phyloP scores from a whole-genome alignment of 1,284 basidiomycete species.

The Apiotrichum gracile region DNA sequence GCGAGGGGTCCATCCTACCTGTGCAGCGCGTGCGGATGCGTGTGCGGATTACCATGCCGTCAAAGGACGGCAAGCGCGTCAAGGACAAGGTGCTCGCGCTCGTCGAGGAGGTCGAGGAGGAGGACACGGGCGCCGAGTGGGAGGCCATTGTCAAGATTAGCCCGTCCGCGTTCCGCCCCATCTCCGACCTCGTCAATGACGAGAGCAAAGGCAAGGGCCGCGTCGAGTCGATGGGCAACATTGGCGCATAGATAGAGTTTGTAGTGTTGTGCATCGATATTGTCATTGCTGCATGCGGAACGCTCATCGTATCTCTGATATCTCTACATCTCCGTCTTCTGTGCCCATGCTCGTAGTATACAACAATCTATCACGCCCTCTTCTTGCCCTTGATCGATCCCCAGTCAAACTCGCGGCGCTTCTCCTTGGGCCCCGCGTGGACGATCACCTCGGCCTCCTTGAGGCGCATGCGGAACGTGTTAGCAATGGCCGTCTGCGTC shows the following conservation, averaged over 20 bases:
- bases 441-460: constrained; percentile 33
- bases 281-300: background rate
- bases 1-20: constrained; percentile 60
- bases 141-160: constrained; percentile 84
- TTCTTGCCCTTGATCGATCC: background rate
- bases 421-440: constrained; percentile 17
- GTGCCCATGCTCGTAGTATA: background rate
- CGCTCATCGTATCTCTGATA: background rate
- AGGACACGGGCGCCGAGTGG: constrained; percentile 74
- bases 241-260: constrained; percentile 13
- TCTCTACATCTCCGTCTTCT: background rate
- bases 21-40: constrained; percentile 92
- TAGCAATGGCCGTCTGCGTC: constrained; percentile 17
- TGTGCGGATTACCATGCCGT: constrained; percentile 72
- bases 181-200: constrained; percentile 84
- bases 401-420: background rate
- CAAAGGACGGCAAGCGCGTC: constrained; percentile 64
- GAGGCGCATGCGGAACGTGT: constrained; percentile 34
- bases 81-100: constrained; percentile 66
- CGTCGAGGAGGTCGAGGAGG: constrained; percentile 77
- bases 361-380: too few relatives aligned
- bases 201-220: constrained; percentile 75
- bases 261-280: background rate
- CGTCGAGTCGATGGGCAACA: constrained; percentile 62
- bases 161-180: constrained; percentile 79